Evolutionary conservation across 495 filamentous ascomycete species (phyloP), one percentile per base, ranked within the genome.

Genomic region (Penicillium desertorum): DNA sequence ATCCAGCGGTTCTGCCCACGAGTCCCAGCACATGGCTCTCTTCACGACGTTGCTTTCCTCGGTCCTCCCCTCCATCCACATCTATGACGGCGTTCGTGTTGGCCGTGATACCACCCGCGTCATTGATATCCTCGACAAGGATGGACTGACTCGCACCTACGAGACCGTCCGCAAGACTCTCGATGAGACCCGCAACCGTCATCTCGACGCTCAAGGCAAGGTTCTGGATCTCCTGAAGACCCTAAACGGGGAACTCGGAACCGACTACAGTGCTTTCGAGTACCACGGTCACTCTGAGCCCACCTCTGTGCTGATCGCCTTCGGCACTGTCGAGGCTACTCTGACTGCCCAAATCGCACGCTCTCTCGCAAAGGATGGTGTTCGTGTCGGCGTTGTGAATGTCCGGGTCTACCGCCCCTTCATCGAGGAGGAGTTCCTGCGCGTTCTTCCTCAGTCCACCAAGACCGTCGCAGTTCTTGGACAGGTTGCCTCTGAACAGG

Each of bases 401-500:
- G 93, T 98, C 48, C 87, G 94, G 54, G 81, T 98, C 49, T 98
- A 97, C 77, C 84, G 92, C 29, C 94, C 94, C 2, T 98, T 98
- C 69, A 83, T 91, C 25, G 94, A 98, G 74, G 89, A 94, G 62
- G 89, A 89, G 52, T 98, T 98, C 78, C 78, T 97, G 47, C 83
- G 86, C 41, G 83, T 81, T 3, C 79, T 98, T 12, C 92, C 94
- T 9, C 76, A 82, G 62, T 88, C 88, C 20, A 86, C 86, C 36
- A 85, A 82, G 73, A 86, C 77, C 22, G 80, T 98, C 54, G 86
- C 86, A 36, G 79, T 88, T 23, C 76, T 88, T 5, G 86, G 86
- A 25, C 86, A 88, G 62, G 85, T 88, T 54, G 71, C 71, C 27
- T 79, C 83, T 43, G 66, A 79, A 34, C 74, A 78, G 36, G 76